Conservation (phyloP, 306 rosid genomes). For the Betula pendula region DNA sequence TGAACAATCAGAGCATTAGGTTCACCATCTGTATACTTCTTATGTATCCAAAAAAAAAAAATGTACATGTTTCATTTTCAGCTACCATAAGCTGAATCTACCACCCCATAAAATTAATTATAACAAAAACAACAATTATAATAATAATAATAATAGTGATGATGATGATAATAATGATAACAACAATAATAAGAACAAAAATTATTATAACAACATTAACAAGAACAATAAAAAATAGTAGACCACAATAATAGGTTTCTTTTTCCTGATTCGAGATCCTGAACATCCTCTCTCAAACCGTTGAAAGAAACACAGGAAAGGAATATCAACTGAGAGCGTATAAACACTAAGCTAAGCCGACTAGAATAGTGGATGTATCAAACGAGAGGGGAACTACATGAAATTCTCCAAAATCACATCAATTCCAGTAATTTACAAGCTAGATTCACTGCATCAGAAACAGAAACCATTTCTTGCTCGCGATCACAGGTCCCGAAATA, state of each 20-base stretch:
- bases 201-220: not conserved
- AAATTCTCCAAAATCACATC: not conserved
- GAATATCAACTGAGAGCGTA: not conserved
- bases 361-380: not conserved
- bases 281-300: not conserved
- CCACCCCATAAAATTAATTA: not conserved
- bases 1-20: constrained; percentile 14
- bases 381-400: not conserved
- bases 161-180: not conserved
- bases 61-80: not conserved
- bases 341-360: not conserved
- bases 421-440: not conserved
- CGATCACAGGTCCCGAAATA: not conserved
- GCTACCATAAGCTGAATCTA: not conserved
- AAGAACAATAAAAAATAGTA: not conserved
- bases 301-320: not conserved
- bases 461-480: not conserved
- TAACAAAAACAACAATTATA: not conserved
- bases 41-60: not conserved
- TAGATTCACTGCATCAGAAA: not conserved
- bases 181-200: not conserved
- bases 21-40: not conserved
- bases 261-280: not conserved
- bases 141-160: not conserved
- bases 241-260: not conserved